Percentiles rank a stretch among this genome's conserved stretches.
Evolutionary conservation across 306 rosid genomes (phyloP).

Genomic region (Vigna angularis): DNA sequence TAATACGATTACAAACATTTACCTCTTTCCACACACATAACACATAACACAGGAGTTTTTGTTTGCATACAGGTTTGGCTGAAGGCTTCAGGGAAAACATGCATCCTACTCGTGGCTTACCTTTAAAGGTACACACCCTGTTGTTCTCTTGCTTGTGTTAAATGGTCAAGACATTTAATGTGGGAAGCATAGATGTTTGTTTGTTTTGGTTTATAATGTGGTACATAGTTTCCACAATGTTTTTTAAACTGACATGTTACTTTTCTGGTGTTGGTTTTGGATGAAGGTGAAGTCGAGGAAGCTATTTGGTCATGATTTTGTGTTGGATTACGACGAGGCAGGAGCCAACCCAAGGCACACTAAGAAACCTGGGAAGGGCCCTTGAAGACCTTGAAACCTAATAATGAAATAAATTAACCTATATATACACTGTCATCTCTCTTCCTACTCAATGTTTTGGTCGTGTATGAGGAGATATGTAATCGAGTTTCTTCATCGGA

Average conservation of each 20-base stretch:
- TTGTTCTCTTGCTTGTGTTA: neutral
- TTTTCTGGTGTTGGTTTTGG: slow-evolving; percentile 31
- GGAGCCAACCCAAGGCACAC: slow-evolving; percentile 66
- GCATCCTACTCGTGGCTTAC: slow-evolving; percentile 46
- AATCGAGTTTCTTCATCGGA: slow-evolving; percentile 48
- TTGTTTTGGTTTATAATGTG: slow-evolving; percentile 10
- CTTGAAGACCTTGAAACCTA: slow-evolving; percentile 44
- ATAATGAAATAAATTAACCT: slow-evolving; percentile 29
- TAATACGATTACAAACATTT: neutral
- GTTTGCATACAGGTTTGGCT: slow-evolving; percentile 48
- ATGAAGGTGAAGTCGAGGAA: slow-evolving; percentile 58
- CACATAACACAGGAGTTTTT: neutral
- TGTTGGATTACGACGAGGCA: slow-evolving; percentile 76
- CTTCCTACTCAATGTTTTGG: slow-evolving; percentile 44
- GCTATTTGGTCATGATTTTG: slow-evolving; percentile 49
- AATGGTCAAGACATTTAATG: slow-evolving; percentile 22
- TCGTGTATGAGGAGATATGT: slow-evolving; percentile 54
- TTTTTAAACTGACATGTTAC: slow-evolving; percentile 19
- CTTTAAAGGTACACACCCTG: slow-evolving; percentile 55
- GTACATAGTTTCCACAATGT: slow-evolving; percentile 8
- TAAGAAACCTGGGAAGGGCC: slow-evolving; percentile 71
- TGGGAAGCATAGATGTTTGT: slow-evolving; percentile 16
- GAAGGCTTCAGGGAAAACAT: slow-evolving; percentile 63
- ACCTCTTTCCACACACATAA: neutral
- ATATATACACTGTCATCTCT: neutral